Percentiles rank a stretch among this genome's conserved stretches.
These are phyloP conservation scores for Eucalyptus virginea DNA, from an alignment of 345 rosid species.

Conservation along the genomic window DNA sequence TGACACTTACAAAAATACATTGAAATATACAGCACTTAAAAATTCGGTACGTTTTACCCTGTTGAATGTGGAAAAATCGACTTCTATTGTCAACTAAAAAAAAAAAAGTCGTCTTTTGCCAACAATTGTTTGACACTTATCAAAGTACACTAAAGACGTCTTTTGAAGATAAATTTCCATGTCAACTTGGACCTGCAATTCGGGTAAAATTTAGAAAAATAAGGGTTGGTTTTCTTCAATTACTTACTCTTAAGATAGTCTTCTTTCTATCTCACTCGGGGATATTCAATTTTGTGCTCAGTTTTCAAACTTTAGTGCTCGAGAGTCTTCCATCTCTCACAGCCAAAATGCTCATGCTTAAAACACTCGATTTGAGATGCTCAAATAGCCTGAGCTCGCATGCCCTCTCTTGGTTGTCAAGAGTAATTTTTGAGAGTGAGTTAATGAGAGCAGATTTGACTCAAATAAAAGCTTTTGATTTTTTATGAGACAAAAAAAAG, in stretches of 20 bases:
- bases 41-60: not conserved
- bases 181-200: not conserved
- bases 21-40: not conserved
- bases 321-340: not conserved
- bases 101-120: not conserved
- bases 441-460: not conserved
- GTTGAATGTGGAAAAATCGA: not conserved
- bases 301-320: not conserved
- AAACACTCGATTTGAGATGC: not conserved
- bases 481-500: no score
- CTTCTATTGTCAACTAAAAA: not conserved
- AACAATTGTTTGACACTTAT: not conserved
- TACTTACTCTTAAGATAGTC: not conserved
- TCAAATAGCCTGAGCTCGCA: no score
- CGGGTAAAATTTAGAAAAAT: not conserved
- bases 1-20: not conserved
- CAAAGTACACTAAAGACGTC: not conserved
- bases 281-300: not conserved
- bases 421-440: not conserved
- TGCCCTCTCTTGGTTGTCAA: not conserved
- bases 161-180: not conserved
- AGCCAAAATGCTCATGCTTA: not conserved
- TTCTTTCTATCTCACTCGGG: not conserved
- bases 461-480: not conserved
- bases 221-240: not conserved